Base-by-base conservation (phyloP, 176 grass and related monocot genomes). In the Cenchrus americanus region DNA sequence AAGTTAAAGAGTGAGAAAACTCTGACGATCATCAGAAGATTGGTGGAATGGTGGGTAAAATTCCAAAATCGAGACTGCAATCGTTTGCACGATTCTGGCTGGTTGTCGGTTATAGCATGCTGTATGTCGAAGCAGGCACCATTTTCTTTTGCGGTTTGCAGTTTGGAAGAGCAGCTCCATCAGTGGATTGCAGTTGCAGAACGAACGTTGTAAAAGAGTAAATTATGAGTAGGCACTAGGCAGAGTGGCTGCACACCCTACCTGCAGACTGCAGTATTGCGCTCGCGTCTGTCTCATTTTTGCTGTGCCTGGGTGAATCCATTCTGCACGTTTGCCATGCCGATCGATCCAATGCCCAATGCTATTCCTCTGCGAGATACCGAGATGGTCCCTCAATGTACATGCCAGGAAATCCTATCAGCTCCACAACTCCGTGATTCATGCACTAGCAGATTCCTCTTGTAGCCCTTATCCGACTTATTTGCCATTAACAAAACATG, bases 301-400 rank as follows among this genome's bases (percentile, higher is more conserved):
- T 19, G 17, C 57, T 22, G 57, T 59, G 57, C 69, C n/a, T 26
- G 55, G 17, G 19, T 26, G 19, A 6, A 12, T 47, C 19, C 47
- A 71, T 41, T 12, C 73, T 19, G 10, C 34, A 42, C 53, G 19
- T 40, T 37, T 41, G 73, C 50, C 73, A 76, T 57, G 72, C 72
- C 24, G 34, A 54, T 55, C 24, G 34, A 54, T 55, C 14, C 17
- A 19, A 22, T 58, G 18, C 19, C 19, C 34, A 37, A 6, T 55
- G 4, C 19, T 40, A 3, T 46, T n/a, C n/a, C n/a, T n/a, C n/a
- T n/a, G 10, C 34, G 34, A 37, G 34, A 37, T 37, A 3, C 4
- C 34, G 34, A 37, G 34, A 37, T 37, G 34, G 34, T 37, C 34
- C 34, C 34, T 37, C 34, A 37, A 37, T 37, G 34, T 37, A 1